Conservation (phyloP, 345 rosid species). For the Angophora floribunda region DNA sequence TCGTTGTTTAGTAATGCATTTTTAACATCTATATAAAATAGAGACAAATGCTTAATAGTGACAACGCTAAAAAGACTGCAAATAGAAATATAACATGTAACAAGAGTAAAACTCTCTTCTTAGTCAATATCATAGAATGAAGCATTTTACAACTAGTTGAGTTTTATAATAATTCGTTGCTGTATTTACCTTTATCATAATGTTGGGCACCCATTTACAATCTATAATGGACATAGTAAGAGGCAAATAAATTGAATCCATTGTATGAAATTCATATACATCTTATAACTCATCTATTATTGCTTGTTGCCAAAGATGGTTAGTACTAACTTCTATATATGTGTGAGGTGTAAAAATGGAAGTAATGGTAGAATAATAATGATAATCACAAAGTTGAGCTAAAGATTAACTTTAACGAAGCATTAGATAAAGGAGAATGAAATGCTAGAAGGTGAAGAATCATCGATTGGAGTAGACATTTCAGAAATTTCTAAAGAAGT, state of each 20-base stretch:
- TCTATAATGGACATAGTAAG: accelerated
- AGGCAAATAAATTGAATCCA: not conserved
- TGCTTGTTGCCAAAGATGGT: not conserved
- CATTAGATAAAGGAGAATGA: not conserved
- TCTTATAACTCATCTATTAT: not conserved
- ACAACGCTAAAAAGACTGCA: not conserved
- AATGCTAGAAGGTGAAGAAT: not conserved
- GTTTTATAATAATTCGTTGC: not conserved
- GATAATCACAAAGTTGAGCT: not conserved
- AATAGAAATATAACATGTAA: not conserved
- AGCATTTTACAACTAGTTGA: not conserved
- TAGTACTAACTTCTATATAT: not conserved
- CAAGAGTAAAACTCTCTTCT: not conserved
- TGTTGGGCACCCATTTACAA: not conserved
- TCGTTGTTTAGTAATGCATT: not conserved
- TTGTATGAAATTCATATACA: not conserved
- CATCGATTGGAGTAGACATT: not conserved
- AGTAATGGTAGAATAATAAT: not conserved
- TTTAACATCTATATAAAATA: not conserved
- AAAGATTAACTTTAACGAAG: not conserved
- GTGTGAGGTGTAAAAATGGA: not conserved
- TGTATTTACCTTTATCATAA: not conserved
- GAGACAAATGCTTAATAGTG: not conserved
- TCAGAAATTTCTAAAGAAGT: not conserved
- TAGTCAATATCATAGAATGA: not conserved